A percentile compares a stretch with the other conserved stretches of the same genome.
phyloP scores from a whole-genome alignment of 345 rosid species.

The Litchi chinensis region DNA sequence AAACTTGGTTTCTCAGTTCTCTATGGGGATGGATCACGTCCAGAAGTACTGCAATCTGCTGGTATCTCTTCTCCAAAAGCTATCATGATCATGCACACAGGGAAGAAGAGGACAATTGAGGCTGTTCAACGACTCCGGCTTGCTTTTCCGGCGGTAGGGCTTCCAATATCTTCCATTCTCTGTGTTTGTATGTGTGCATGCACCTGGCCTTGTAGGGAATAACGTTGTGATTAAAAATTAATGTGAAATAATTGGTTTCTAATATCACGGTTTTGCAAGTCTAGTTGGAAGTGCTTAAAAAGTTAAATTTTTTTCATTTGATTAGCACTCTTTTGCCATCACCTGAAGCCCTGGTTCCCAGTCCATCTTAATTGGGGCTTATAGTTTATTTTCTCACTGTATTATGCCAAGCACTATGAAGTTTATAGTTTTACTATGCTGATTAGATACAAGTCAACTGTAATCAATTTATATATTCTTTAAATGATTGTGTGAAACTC shows the following conservation, averaged over 20 bases:
- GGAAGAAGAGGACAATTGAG: constrained; percentile 71
- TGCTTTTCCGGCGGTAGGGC: constrained; percentile 74
- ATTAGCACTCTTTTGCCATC: not conserved
- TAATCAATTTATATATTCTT: constrained; percentile 2
- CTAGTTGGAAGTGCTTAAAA: not conserved
- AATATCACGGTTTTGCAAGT: not conserved
- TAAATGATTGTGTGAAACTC: not conserved
- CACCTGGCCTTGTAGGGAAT: not conserved
- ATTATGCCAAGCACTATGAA: not conserved
- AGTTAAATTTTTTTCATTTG: not conserved
- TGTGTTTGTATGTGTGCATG: not conserved
- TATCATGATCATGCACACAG: constrained; percentile 89
- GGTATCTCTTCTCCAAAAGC: constrained; percentile 90
- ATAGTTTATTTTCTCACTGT: not conserved
- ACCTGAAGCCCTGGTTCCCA: not conserved
- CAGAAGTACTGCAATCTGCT: constrained; percentile 84
- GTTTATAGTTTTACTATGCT: not conserved
- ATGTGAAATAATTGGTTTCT: not conserved
- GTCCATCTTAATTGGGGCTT: not conserved
- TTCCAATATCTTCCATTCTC: constrained; percentile 21
- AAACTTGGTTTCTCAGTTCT: constrained; percentile 85
- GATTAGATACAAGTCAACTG: not conserved
- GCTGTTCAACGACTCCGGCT: constrained; percentile 90
- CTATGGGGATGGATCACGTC: constrained; percentile 91
- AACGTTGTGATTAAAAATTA: not conserved